Evolutionary conservation across 2,329 filamentous ascomycete species (phyloP).

Genomic region (Aureobasidium uvarum): DNA sequence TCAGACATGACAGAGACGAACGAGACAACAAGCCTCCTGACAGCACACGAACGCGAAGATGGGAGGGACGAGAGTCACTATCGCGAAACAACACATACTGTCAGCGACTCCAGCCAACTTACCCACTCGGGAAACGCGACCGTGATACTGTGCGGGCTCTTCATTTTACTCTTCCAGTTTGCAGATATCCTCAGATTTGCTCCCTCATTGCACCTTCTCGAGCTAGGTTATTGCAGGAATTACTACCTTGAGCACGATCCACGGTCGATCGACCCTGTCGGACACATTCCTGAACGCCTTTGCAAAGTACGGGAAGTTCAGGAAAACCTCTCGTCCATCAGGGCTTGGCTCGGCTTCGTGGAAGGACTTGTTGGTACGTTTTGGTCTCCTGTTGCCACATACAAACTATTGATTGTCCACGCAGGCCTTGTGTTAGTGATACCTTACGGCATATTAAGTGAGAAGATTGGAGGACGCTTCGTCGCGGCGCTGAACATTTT

Average conservation of each 20-base stretch:
- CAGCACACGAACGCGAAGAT: neutral
- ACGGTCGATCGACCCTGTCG: neutral
- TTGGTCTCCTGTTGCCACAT: neutral
- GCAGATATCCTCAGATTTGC: conserved; percentile 9
- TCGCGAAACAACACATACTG: neutral
- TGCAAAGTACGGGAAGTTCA: neutral
- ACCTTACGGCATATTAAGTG: conserved; percentile 5
- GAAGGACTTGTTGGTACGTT: neutral
- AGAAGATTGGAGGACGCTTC: conserved; percentile 10
- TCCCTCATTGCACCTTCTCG: conserved; percentile 5
- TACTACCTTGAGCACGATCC: conserved; percentile 9
- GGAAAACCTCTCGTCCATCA: neutral
- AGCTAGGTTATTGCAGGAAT: conserved; percentile 4
- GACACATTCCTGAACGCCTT: neutral
- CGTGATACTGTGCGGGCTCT: neutral
- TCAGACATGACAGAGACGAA: neutral
- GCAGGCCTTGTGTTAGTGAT: conserved; percentile 14
- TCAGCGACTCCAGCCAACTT: neutral
- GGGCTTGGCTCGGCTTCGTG: neutral
- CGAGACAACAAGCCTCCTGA: neutral
- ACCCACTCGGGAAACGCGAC: neutral
- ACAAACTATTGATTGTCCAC: neutral
- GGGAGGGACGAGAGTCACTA: neutral
- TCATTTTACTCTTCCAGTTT: neutral
- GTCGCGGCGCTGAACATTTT: conserved; percentile 10